A percentile compares a stretch with the other conserved stretches of the same genome.
Conservation (phyloP, 257 asterid species). For the Capsicum baccatum region DNA sequence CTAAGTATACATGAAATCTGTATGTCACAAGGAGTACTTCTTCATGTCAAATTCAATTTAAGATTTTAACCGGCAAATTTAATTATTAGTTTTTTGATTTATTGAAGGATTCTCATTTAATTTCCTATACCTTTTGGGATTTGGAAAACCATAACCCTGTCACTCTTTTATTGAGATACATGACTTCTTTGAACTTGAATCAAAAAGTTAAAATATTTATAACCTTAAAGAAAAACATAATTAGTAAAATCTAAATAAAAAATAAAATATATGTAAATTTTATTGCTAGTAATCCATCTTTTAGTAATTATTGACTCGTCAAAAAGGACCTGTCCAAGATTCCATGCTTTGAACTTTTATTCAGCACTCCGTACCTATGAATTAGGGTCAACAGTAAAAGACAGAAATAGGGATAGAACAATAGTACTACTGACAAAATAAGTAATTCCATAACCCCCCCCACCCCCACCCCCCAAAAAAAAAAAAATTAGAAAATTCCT, state of each 20-base stretch:
- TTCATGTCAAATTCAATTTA: neutral
- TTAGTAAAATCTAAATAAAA: neutral
- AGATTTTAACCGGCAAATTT: neutral
- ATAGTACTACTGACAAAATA: neutral
- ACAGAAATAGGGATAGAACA: neutral
- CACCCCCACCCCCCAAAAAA: too few relatives aligned
- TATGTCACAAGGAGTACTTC: neutral
- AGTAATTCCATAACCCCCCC: neutral
- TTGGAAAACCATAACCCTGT: neutral
- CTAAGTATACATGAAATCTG: neutral
- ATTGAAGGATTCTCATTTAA: neutral
- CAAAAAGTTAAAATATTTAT: too few relatives aligned
- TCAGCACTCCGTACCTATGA: constrained; percentile 4
- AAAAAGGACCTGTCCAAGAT: neutral
- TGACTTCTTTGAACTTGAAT: neutral
- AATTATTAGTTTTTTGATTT: neutral
- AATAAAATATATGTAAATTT: too few relatives aligned
- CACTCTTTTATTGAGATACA: neutral
- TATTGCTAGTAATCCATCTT: neutral
- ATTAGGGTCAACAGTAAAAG: constrained; percentile 16
- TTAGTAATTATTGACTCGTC: constrained; percentile 19
- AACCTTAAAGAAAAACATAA: neutral
- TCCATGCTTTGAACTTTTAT: constrained; percentile 1
- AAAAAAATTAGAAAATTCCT: neutral
- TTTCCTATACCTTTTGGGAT: neutral